A percentile compares a stretch with the other conserved stretches of the same genome.
phyloP scores from a whole-genome alignment of 1,139 yeast species.

The Zhuliangozyma blackwelliae region DNA sequence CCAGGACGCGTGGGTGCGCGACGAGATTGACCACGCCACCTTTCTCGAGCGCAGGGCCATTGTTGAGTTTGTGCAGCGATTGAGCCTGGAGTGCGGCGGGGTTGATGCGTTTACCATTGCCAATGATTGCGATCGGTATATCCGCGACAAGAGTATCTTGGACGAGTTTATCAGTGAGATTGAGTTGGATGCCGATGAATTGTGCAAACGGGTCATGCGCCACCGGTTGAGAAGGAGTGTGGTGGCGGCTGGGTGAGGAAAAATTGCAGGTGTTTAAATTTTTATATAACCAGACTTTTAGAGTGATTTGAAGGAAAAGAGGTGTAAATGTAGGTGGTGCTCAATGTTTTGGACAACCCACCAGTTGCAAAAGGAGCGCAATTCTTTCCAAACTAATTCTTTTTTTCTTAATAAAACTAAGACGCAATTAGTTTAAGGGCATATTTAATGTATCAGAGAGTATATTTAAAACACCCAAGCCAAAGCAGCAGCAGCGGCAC shows the following conservation, averaged over 20 bases:
- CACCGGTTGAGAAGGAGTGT: slow-evolving; percentile 7
- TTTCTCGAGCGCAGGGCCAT: slow-evolving; percentile 11
- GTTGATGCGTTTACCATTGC: slow-evolving; percentile 11
- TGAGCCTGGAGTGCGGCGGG: slow-evolving; percentile 10
- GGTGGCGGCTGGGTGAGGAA: background rate
- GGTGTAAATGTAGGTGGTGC: no score
- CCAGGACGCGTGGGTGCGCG: slow-evolving; percentile 13
- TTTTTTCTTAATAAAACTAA: background rate
- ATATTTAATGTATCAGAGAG: no score
- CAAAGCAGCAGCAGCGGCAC: slow-evolving; percentile 6
- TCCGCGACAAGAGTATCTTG: slow-evolving; percentile 12
- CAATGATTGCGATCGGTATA: slow-evolving; percentile 13
- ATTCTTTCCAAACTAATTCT: background rate
- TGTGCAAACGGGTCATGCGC: slow-evolving; percentile 11
- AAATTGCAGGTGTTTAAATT: background rate
- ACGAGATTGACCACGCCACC: slow-evolving; percentile 13
- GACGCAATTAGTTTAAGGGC: no score
- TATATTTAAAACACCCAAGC: no score
- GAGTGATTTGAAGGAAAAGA: no score
- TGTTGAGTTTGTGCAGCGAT: slow-evolving; percentile 12
- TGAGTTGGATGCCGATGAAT: slow-evolving; percentile 12
- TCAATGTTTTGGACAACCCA: no score
- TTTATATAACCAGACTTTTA: background rate
- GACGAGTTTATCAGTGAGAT: slow-evolving; percentile 15
- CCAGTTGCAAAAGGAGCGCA: no score